These are phyloP conservation scores for Lentithecium fluviatile DNA, from an alignment of 495 filamentous ascomycete genomes.

Conservation along the genomic window DNA sequence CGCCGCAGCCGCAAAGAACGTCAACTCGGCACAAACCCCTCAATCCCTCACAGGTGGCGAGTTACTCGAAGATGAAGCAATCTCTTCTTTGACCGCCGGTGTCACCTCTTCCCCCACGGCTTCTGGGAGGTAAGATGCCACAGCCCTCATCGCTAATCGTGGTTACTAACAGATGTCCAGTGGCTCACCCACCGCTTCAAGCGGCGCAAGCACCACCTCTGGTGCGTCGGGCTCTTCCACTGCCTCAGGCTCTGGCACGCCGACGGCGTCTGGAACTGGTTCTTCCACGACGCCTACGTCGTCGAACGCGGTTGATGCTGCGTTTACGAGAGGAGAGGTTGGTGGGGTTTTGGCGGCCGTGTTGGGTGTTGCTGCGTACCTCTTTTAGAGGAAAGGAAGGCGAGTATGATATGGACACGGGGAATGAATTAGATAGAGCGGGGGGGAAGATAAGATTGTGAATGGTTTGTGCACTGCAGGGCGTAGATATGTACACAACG, in stretches of 20 bases:
- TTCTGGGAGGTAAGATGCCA: neutral
- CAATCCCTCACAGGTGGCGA: neutral
- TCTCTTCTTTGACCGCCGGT: conserved; percentile 8
- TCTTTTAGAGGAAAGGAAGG: conserved; percentile 1
- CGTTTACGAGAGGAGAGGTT: neutral
- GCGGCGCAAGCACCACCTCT: too few species aligned
- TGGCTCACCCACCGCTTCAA: too few species aligned
- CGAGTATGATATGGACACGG: neutral
- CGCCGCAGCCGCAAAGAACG: conserved; percentile 3
- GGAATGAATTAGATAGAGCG: too few species aligned
- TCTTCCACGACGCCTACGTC: neutral
- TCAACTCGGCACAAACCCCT: neutral
- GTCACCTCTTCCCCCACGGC: neutral
- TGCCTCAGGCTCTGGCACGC: neutral
- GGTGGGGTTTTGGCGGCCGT: conserved; percentile 1
- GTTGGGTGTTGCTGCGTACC: conserved; percentile 9
- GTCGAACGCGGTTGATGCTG: neutral
- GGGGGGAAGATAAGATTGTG: too few species aligned
- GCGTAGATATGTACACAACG: too few species aligned
- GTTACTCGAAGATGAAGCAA: neutral
- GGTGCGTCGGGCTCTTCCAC: neutral
- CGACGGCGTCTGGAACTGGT: neutral
- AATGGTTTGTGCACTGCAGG: too few species aligned
- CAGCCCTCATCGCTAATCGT: too few species aligned
- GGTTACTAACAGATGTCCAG: too few species aligned